Base-by-base conservation (phyloP, 2,329 filamentous ascomycete genomes). In the Cladosporium cucumerinum region DNA sequence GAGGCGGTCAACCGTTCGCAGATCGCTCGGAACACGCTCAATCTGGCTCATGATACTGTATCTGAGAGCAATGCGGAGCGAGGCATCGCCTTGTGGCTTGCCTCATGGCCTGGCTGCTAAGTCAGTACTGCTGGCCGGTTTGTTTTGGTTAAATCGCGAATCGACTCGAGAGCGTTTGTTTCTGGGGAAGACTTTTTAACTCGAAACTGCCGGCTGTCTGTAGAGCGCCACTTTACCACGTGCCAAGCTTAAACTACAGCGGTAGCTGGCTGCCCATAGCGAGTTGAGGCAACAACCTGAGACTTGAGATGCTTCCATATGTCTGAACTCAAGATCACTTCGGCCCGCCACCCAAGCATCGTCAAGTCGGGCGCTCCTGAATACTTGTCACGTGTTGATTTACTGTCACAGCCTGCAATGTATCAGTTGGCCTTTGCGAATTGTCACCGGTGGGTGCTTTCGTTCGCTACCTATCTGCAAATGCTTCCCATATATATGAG, bases 311-410 rank as follows among this genome's bases (percentile, higher is more conserved):
- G 14, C 3, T 30, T 21, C 18, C 39, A 11, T 12, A 8, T 11
- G 1, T 21, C 39, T 46, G 4, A 46, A 21, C 14, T 5, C n/a
- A 46, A 21, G 39, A 46, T 23, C 39, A n/a, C 51, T 58, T 43
- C 34, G 34, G 46, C 12, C 25, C 55, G 21, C 25, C 55, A 34
- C 55, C 55, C 14, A 46, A 34, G 12, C 12, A 36, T 58, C 55
- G 55, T 34, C 55, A 58, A 58, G 55, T n/a, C 34, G 21, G 25
- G 25, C 21, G 11, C 55, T 46, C 55, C 55, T 26, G 16, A 23
- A 58, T 43, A 23, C 34, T 23, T 26, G 55, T 58, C 55, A 46
- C 55, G 55, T 21, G 21, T 58, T 58, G 55, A 58, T 58, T 32
- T 21, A 25, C 30, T 54, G n/a, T n/a, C 7, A 4, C 8, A 21